Conservation (phyloP, 2,329 filamentous ascomycete species). For the Coniochaeta sp. region DNA sequence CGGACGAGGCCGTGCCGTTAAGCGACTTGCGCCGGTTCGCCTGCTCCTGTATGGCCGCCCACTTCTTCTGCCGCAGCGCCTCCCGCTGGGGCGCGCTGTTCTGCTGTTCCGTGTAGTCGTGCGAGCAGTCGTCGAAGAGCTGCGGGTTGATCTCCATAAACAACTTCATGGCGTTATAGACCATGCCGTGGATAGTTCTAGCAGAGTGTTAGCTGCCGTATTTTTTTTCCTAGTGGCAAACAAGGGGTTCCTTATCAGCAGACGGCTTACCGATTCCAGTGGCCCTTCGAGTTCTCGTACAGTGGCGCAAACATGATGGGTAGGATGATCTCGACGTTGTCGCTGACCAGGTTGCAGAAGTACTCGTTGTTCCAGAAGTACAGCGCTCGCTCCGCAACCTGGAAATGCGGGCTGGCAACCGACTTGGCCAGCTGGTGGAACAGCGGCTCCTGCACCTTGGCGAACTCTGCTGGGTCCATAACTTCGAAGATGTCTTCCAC, state of each 20-base stretch:
- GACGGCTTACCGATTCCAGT: slow-evolving; percentile 89
- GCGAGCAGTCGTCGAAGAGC: slow-evolving; percentile 96
- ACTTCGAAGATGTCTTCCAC: slow-evolving; percentile 99
- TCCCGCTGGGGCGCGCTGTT: slow-evolving; percentile 84
- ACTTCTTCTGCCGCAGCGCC: slow-evolving; percentile 74
- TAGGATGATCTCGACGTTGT: slow-evolving; percentile 96
- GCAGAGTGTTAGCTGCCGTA: slow-evolving; percentile 21
- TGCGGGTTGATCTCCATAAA: slow-evolving; percentile 99
- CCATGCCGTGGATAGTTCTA: slow-evolving; percentile 99
- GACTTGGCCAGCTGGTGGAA: slow-evolving; percentile 98
- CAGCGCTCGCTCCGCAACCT: slow-evolving; percentile 91
- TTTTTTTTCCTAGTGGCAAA: not conserved
- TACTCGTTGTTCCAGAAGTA: slow-evolving; percentile 99
- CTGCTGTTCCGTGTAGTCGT: slow-evolving; percentile 95
- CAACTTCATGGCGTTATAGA: slow-evolving; percentile 99
- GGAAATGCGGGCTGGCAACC: slow-evolving; percentile 96
- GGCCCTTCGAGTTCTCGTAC: slow-evolving; percentile 97
- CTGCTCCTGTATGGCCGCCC: slow-evolving; percentile 78
- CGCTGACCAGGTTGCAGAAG: slow-evolving; percentile 97
- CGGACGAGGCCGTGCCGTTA: slow-evolving; percentile 25
- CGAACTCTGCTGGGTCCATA: slow-evolving; percentile 97
- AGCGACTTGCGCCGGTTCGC: slow-evolving; percentile 60
- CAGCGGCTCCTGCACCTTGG: slow-evolving; percentile 94
- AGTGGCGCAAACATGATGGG: slow-evolving; percentile 99
- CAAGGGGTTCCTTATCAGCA: not conserved